Base-by-base conservation (phyloP, 2,329 filamentous ascomycete species). In the Fusarium acutatum region DNA sequence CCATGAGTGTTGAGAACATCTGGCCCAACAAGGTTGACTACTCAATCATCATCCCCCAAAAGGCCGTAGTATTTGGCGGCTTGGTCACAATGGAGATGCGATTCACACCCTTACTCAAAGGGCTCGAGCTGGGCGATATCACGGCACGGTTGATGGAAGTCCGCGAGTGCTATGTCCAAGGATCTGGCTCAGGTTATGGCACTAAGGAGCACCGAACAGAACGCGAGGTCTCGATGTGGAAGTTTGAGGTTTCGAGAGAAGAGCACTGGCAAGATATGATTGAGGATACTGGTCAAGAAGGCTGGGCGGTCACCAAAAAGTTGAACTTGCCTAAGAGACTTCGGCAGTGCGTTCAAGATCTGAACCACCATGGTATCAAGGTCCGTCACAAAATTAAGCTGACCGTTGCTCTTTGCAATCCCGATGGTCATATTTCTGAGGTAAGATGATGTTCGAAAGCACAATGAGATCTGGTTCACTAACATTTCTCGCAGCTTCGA, bases 1-100 rank as follows among this genome's bases (percentile, higher is more conserved):
- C 94, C 53, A 96, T 98, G 94, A 94, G 94, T 72, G 95, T 98
- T 73, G 95, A 98, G 82, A 98, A 98, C 79, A 93, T 97, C 72
- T 99, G 96, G 96, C 93, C 95, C 11, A 96, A 97, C 85, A 99
- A 99, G 86, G 90, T 98, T 77, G 94, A 97, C 81, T 99, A 99
- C 84, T 96, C 94, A 35, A 95, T 99, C 72, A 91, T 94, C 65
- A 94, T 97, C 17, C 96, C 96, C 1, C 95, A 94, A 79, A 98
- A 98, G 84, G 96, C 96, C 5, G 92, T 97, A 60, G 93, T 97
- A 24, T 97, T 98, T 78, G 96, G 96, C 56, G 97, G 94, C n/a
- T 88, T 88, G 28, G 91, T 98, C 54, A 90, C 91, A 3, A 88
- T 97, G 67, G 92, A 97, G 76, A 96, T 98, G 84, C 91, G 93